Conservation (phyloP, 768 basidiomycete species). For the Harrya chromipes region DNA sequence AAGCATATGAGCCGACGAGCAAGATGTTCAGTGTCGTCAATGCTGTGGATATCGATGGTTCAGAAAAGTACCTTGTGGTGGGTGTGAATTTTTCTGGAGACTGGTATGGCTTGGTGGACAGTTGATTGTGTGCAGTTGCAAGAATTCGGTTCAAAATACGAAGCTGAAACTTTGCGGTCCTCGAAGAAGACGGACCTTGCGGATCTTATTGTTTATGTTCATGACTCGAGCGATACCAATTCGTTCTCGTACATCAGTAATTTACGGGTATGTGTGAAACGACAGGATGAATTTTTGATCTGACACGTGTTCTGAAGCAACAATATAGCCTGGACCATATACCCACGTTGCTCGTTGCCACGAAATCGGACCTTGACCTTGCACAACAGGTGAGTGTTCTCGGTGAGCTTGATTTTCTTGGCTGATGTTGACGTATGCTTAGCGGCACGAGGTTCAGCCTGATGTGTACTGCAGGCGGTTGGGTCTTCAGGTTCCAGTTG, state of each 20-base stretch:
- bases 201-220: slow-evolving; percentile 93
- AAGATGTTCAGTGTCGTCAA: slow-evolving; percentile 92
- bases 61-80: slow-evolving; percentile 95
- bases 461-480: slow-evolving; percentile 93
- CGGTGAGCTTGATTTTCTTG: background rate
- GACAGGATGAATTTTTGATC: slow-evolving; percentile 1
- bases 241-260: slow-evolving; percentile 99
- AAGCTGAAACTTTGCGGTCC: slow-evolving; percentile 85
- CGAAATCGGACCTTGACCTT: slow-evolving; percentile 96
- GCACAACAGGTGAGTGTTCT: slow-evolving; percentile 73
- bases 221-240: slow-evolving; percentile 98
- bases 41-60: slow-evolving; percentile 89
- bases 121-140: slow-evolving; percentile 59
- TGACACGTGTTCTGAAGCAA: slow-evolving; percentile 58
- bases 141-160: slow-evolving; percentile 96
- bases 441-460: slow-evolving; percentile 98
- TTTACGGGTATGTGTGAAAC: slow-evolving; percentile 61
- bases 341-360: slow-evolving; percentile 96
- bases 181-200: slow-evolving; percentile 89
- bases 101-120: background rate
- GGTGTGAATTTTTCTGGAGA: slow-evolving; percentile 46
- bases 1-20: slow-evolving; percentile 83
- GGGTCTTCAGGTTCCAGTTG: slow-evolving; percentile 88
- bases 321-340: slow-evolving; percentile 95
- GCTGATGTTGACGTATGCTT: slow-evolving; percentile 10